Evolutionary conservation across 164 flowering plant species (phyloP).

Genomic region (Liriodendron chinense): DNA sequence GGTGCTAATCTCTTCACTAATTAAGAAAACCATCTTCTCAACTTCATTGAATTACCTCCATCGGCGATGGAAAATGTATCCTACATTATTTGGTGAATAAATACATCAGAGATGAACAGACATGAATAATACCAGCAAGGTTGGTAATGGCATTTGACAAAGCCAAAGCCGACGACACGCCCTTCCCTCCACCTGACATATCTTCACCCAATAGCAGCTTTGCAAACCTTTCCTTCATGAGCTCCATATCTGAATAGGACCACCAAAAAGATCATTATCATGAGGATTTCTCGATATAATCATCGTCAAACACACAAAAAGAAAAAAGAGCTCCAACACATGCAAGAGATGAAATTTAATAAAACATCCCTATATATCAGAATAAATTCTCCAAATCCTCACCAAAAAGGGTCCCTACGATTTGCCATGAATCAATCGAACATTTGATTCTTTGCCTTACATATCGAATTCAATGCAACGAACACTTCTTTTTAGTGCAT

Average conservation of each 20-base stretch:
- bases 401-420: not conserved
- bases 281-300: not conserved
- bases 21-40: not conserved
- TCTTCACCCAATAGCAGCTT: slow-evolving; percentile 94
- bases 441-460: not conserved
- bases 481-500: not conserved
- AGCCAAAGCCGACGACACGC: slow-evolving; percentile 91
- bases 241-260: slow-evolving; percentile 50
- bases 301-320: too few species aligned
- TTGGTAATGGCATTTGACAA: slow-evolving; percentile 96
- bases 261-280: not conserved
- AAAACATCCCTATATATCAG: not conserved
- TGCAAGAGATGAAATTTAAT: not conserved
- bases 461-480: not conserved
- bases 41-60: not conserved
- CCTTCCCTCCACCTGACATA: slow-evolving; percentile 96
- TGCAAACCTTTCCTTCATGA: slow-evolving; percentile 82
- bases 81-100: not conserved
- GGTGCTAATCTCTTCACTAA: not conserved
- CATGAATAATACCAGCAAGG: slow-evolving; percentile 57
- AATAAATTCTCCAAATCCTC: not conserved
- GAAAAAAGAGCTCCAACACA: not conserved
- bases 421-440: not conserved
- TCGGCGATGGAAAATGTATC: not conserved
- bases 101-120: not conserved